phyloP scores from a whole-genome alignment of 2,329 filamentous ascomycete species.

The Colletotrichum sp. region DNA sequence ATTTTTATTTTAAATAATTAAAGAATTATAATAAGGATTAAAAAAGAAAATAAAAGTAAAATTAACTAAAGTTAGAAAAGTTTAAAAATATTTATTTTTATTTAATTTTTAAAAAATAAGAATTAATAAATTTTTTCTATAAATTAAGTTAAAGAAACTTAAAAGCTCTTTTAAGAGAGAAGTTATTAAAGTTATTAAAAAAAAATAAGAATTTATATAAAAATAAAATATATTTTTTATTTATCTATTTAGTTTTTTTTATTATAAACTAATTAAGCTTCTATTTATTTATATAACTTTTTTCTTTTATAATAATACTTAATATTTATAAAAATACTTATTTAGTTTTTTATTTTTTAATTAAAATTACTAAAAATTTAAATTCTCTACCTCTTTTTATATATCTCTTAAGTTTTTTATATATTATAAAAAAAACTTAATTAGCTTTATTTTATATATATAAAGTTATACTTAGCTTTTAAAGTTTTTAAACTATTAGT shows the following conservation, averaged over 20 bases:
- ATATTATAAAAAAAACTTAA: too few species aligned
- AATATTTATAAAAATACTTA: not conserved
- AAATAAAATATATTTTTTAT: not conserved
- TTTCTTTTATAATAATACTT: not conserved
- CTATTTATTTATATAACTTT: not conserved
- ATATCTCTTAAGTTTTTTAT: too few species aligned
- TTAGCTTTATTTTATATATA: too few species aligned
- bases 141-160: accelerated
- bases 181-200: not conserved
- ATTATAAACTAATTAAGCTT: too few species aligned
- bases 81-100: not conserved
- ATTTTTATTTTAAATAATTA: not conserved
- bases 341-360: not conserved
- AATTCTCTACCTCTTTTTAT: too few species aligned
- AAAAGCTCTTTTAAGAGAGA: not conserved
- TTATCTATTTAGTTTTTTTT: too few species aligned
- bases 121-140: not conserved
- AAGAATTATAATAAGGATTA: not conserved
- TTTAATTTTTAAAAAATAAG: not conserved
- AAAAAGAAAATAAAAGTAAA: not conserved
- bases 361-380: too few species aligned
- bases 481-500: too few species aligned
- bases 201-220: not conserved
- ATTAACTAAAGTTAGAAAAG: accelerated
- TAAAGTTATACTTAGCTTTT: too few species aligned